Base-by-base conservation (phyloP, 495 filamentous ascomycete genomes). In the Podospora australis region DNA sequence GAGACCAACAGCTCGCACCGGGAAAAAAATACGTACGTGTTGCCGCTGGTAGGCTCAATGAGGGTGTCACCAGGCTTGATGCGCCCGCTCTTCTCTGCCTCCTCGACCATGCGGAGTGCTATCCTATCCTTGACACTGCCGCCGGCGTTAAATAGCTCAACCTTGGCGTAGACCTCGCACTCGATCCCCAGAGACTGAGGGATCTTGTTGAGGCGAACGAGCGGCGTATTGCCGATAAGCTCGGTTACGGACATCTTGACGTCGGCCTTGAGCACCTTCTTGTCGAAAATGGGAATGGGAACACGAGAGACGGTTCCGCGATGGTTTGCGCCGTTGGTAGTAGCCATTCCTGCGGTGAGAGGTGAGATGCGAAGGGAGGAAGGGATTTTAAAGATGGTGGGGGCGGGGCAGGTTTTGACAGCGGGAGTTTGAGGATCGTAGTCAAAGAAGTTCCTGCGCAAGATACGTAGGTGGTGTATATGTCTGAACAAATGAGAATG, bases 61-160 rank as follows among this genome's bases (percentile, higher is more conserved):
- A 99, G 69, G 13, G 89, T 95, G 63, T 99, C 90, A 43, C 92
- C 92, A 26, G 92, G 94, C 74, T 90, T 96, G 66, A 99, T 97
- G 39, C 92, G 82, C 9, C 92, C 94, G 39, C 77, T 79, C 51
- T 78, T 80, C 71, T 99, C 92, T 7, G 92, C 92, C 66, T 89
- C 88, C 66, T 99, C 90, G 53, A 99, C 86, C 92, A 99, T 99
- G 59, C 94, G 87, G 60, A 92, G 68, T 16, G 92, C 92, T 65
- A 99, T 97, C 48, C 92, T 80, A 68, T 99, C 92, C 67, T 99
- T 99, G 58, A 99, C 90, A 67, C 88, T 95, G 46, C 92, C 92
- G 54, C 94, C 92, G 7, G 94, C 91, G 76, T 95, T 97, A 78
- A 97, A 97, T 49, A 88, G 86, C 66, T 99, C 92, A 46, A 89